A percentile compares a stretch with the other conserved stretches of the same genome.
Conservation (phyloP, 331 rosid genomes). For the Erythrophleum ivorense region DNA sequence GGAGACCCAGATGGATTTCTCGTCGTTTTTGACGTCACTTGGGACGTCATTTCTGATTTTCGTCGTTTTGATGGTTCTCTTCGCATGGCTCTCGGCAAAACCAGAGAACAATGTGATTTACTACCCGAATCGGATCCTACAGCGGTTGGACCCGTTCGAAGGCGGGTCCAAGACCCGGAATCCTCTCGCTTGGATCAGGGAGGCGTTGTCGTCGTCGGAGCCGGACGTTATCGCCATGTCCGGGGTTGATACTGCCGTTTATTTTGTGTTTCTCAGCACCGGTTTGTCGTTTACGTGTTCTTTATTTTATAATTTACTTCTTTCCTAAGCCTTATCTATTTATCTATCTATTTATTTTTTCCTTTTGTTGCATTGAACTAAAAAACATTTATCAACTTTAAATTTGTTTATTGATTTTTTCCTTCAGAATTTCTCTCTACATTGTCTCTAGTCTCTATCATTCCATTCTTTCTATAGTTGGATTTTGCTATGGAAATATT, state of each 20-base stretch:
- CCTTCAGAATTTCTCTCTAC: no score
- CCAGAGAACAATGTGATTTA: slow-evolving; percentile 81
- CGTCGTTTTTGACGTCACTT: slow-evolving; percentile 82
- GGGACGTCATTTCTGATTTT: slow-evolving; percentile 83
- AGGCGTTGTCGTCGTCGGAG: slow-evolving; percentile 76
- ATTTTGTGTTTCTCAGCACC: slow-evolving; percentile 83
- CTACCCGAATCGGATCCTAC: slow-evolving; percentile 85
- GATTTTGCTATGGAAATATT: no score
- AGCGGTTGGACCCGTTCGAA: slow-evolving; percentile 68
- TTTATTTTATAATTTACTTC: background rate
- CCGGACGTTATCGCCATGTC: slow-evolving; percentile 67
- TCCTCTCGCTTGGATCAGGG: slow-evolving; percentile 87
- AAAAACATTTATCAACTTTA: no score
- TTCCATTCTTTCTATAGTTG: no score
- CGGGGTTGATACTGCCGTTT: slow-evolving; percentile 93
- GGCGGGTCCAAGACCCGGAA: slow-evolving; percentile 58
- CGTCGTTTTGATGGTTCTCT: slow-evolving; percentile 69
- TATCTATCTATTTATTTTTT: background rate
- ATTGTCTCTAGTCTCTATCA: no score
- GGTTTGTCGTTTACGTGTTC: slow-evolving; percentile 53
- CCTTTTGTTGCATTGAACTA: background rate
- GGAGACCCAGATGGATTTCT: slow-evolving; percentile 70
- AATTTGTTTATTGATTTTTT: no score
- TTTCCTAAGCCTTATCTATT: background rate
- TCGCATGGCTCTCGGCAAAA: slow-evolving; percentile 60